Evolutionary conservation across 306 rosid species (phyloP), one percentile per base, ranked within the genome.

Genomic region (Lablab purpureus): DNA sequence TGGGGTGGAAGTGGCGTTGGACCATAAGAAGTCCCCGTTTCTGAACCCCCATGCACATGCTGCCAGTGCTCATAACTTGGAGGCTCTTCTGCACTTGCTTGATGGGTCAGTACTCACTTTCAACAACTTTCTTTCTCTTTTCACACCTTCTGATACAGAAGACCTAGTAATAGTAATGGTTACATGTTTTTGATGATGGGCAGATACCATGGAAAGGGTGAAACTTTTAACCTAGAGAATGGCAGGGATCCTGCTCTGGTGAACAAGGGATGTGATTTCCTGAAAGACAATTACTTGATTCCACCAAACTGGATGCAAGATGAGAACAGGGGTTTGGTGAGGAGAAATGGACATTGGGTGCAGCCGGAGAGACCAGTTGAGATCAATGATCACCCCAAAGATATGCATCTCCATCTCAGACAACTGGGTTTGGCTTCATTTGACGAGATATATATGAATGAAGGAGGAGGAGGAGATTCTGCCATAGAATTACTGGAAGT

Each of bases 301-400:
- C 97, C 98, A n/a, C 98, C 98, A 0, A 46, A 67, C 66, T 93
- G 98, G 97, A 81, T 93, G 74, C 98, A 93, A 71, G 89, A 88
- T 50, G 91, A 86, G 87, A 93, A 93, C 67, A 93, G 90, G 82
- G 98, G 98, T 6, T 88, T 93, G 97, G 78, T 88, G 25, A 81
- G 86, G 71, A 78, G 76, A 83, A 72, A 91, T 40, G 98, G 98
- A 10, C 90, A 97, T 2, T 91, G 98, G 98, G 56, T 87, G 15
- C 98, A 91, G 70, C 89, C 92, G 5, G 98, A 93, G 54, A 81
- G 98, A 52, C 87, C 92, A 0, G n/a, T n/a, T n/a, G 87, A 91
- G 32, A 76, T 85, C 11, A 90, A 89, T 0, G 92, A 90, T 58
- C 97, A 91, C 65, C 90, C 92, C 11, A 51, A 82, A 22, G 92